Conservation (phyloP, 1,284 basidiomycete species). For the Cutaneotrichosporon daszewskae region DNA sequence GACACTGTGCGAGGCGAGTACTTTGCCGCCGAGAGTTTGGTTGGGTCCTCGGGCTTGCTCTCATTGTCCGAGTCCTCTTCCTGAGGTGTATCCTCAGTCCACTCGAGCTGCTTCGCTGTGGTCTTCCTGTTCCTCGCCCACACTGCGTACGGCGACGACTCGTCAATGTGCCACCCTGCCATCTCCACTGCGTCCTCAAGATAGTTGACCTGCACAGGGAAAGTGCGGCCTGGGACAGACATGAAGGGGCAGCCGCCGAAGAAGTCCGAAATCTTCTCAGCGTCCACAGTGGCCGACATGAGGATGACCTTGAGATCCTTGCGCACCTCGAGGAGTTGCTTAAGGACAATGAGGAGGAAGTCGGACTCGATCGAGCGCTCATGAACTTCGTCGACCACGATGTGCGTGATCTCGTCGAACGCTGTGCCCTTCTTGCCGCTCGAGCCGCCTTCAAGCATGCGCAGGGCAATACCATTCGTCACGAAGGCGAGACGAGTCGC, state of each 20-base stretch:
- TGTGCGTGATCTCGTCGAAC: slow-evolving; percentile 81
- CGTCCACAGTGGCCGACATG: slow-evolving; percentile 97
- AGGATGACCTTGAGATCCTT: slow-evolving; percentile 85
- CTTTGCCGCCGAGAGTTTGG: slow-evolving; percentile 45
- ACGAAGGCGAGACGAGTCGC: slow-evolving; percentile 78
- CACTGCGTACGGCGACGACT: slow-evolving; percentile 77
- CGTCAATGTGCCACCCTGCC: slow-evolving; percentile 76
- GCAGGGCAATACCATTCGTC: slow-evolving; percentile 91
- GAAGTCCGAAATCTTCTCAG: slow-evolving; percentile 87
- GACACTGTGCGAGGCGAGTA: slow-evolving; percentile 65
- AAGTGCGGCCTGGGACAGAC: slow-evolving; percentile 91
- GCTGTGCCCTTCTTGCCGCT: slow-evolving; percentile 64
- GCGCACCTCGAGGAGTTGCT: slow-evolving; percentile 73
- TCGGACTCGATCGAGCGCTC: slow-evolving; percentile 97
- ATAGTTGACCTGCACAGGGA: slow-evolving; percentile 82
- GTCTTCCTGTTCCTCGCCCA: slow-evolving; percentile 50
- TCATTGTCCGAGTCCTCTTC: slow-evolving; percentile 54
- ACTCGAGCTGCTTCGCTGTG: slow-evolving; percentile 54
- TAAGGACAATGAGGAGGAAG: slow-evolving; percentile 91
- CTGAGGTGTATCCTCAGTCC: slow-evolving; percentile 67
- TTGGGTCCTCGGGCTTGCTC: slow-evolving; percentile 34
- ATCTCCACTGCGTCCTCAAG: slow-evolving; percentile 90
- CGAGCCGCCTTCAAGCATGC: slow-evolving; percentile 74
- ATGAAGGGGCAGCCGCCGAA: slow-evolving; percentile 87
- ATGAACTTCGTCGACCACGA: slow-evolving; percentile 55